Base-by-base conservation (phyloP, 805 yeast species). In the Candida dajiaensis region DNA sequence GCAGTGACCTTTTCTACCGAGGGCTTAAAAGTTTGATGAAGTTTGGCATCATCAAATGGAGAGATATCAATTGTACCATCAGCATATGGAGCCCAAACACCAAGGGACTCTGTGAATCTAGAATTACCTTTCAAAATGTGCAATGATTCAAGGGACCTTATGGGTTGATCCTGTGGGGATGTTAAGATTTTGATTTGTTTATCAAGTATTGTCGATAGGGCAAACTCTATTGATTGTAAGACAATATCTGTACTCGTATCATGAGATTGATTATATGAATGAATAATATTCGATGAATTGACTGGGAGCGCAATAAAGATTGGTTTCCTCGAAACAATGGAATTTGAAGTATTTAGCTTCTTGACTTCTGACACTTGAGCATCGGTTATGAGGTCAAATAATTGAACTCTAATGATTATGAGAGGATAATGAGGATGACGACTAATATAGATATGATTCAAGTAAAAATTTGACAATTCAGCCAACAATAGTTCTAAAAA, bases 1-100 rank as follows among this genome's bases (percentile, higher is more conserved):
- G 45, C 45, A 2, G 49, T 51, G 8, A 47, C 45, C 12, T 23
- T 40, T 19, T 42, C 50, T 10, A 11, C 13, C 12, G 33, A 37
- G 28, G 33, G 57, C 37, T 56, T 52, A 13, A 77, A 48, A 1
- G 70, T 50, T 3, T 65, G 51, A 57, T 82, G 88, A 1, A 59
- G 54, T 9, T 63, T 65, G 1, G 67, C 59, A 31, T 70, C 63
- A 16, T 73, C 77, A 33, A 85, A 66, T 0, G 95, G 90, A 0
- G 81, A 74, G 3, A 75, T 70, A 61, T 87, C 95, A 7, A 80
- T 77, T 1, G 70, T 66, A 0, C 80, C 80, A 52, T 81, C 80
- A 0, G 95, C 92, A 61, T 85, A 87, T 0, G 83, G 76, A 0
- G 77, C 60, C 95, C 95, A 87, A 8, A 78, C 71, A 0, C 92